Evolutionary conservation across 2,329 filamentous ascomycete genomes (phyloP).

Genomic region (Aspergillus arachidicola): DNA sequence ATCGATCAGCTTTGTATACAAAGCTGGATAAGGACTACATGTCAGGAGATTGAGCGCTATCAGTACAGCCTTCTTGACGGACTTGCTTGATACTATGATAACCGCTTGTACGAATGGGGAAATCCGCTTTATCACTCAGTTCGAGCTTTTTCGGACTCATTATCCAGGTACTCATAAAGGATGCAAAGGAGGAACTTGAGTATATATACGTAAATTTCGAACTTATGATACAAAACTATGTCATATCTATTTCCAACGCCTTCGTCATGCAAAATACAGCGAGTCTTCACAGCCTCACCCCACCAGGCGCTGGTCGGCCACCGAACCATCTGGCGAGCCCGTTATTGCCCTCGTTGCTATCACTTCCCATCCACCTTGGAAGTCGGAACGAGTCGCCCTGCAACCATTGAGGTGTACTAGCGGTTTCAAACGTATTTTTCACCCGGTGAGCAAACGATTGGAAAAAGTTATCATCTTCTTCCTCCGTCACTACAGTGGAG

Average conservation of each 20-base stretch:
- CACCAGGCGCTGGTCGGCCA: constrained; percentile 41
- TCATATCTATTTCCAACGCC: constrained; percentile 24
- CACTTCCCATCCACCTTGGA: constrained; percentile 78
- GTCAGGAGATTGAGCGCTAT: constrained; percentile 57
- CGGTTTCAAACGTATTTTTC: constrained; percentile 86
- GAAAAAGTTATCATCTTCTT: constrained; percentile 79
- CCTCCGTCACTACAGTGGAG: constrained; percentile 53
- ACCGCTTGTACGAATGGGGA: too few species aligned
- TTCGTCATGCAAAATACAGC: constrained; percentile 25
- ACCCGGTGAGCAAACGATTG: constrained; percentile 80
- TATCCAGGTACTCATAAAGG: neutral
- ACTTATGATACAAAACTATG: constrained; percentile 7
- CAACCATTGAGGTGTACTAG: constrained; percentile 81
- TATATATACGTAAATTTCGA: constrained; percentile 12
- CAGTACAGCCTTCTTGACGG: neutral
- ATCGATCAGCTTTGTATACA: constrained; percentile 10
- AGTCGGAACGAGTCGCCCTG: constrained; percentile 72
- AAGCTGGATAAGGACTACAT: neutral
- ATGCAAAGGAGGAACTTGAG: neutral
- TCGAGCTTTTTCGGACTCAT: too few species aligned
- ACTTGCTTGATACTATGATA: neutral
- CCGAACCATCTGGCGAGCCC: constrained; percentile 45
- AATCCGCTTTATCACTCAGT: too few species aligned
- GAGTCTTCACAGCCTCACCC: constrained; percentile 44
- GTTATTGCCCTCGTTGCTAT: constrained; percentile 42